phyloP scores from a whole-genome alignment of 768 basidiomycete genomes.

The Rhodotorula kratochvilovae region DNA sequence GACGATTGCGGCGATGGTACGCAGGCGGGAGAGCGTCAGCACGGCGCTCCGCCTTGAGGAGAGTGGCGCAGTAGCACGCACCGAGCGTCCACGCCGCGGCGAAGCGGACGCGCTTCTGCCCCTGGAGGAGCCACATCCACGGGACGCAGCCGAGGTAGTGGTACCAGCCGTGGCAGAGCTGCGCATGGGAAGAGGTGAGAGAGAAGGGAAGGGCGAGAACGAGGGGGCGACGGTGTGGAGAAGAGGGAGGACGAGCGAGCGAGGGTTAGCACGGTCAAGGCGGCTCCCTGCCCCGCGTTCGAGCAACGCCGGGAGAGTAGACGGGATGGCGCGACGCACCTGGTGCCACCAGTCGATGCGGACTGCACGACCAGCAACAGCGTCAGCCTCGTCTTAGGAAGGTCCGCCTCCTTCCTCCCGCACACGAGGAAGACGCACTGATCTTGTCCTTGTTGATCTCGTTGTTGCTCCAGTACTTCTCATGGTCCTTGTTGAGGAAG shows the following conservation, averaged over 20 bases:
- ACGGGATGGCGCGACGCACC: not conserved
- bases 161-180: slow-evolving; percentile 47
- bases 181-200: not conserved
- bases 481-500: slow-evolving; percentile 51
- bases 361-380: slow-evolving; percentile 25
- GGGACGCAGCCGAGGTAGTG: slow-evolving; percentile 46
- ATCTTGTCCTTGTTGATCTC: slow-evolving; percentile 51
- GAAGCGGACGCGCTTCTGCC: slow-evolving; percentile 45
- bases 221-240: not conserved
- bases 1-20: no score
- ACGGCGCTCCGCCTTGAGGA: no score
- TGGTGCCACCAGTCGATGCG: slow-evolving; percentile 50
- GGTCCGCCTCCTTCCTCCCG: no score
- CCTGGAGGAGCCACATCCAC: slow-evolving; percentile 49
- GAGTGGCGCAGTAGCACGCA: no score
- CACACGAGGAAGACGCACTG: slow-evolving; percentile 8
- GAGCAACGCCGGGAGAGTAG: no score
- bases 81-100: slow-evolving; percentile 50
- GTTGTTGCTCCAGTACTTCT: slow-evolving; percentile 48
- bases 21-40: no score
- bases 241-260: no score
- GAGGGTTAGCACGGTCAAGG: no score
- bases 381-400: not conserved
- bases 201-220: not conserved
- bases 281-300: no score